Evolutionary conservation across 1,284 basidiomycete species (phyloP), one percentile per base, ranked within the genome.

Genomic region (Rhodotorula sp.): DNA sequence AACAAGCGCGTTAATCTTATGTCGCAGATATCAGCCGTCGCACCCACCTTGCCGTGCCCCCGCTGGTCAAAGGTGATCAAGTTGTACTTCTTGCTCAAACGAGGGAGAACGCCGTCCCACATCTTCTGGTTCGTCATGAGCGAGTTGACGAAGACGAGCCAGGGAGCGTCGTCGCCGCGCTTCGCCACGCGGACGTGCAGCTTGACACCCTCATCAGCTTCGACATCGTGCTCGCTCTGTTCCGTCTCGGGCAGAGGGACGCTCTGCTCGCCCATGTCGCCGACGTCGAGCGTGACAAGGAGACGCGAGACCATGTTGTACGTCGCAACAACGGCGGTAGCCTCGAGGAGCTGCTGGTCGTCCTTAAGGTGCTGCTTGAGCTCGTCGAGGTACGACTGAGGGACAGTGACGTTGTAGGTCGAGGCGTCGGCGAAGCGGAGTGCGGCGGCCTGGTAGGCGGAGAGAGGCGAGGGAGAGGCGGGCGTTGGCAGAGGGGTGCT

Each of bases 241-340:
- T 67, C 55, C 51, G 64, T 64, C 70, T 76, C 66, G 55, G 67
- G 72, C 53, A 74, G 46, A 24, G 81, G 80, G 0, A 80, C 77
- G 24, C 73, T 74, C 30, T 76, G 62, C 31, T 76, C 65, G 28
- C 77, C 78, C 58, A 79, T 75, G 69, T 81, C 80, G 62, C 79
- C 81, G 28, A 82, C 79, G 64, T 82, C 81, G 61, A 81, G 74
- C 4, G 81, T 79, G 56, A 82, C 79, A 48, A 82, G 77, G 63
- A 82, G 78, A 34, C 81, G 77, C 1, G 80, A 81, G 40, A 82
- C 81, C 80, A 82, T 81, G 75, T 82, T 82, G 77, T 82, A 82
- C 7, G 79, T 79, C 24, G 81, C 80, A 1, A 77, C 76, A 15
- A 80, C 80, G 22, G 80, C 79, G 11, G 80, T 78, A 4, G 79